These are phyloP conservation scores for Trametes polyzona DNA, from an alignment of 1,284 basidiomycete species.

Conservation along the genomic window DNA sequence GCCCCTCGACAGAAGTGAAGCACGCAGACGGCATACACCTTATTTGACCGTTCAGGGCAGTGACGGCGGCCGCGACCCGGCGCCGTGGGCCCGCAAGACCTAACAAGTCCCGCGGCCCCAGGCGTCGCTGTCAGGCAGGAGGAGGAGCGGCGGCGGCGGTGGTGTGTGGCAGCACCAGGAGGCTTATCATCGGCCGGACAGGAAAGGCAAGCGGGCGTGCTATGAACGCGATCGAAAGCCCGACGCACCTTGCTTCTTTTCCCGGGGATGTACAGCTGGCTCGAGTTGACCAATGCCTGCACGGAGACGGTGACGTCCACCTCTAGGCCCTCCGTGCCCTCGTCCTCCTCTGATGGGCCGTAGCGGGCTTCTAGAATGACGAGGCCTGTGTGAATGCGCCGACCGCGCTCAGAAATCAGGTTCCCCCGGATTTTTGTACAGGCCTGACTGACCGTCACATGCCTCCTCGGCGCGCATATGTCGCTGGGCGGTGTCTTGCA, in stretches of 20 bases:
- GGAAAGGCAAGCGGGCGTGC: constrained; percentile 8
- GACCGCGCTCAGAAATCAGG: constrained; percentile 8
- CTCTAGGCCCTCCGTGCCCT: constrained; percentile 53
- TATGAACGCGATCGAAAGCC: constrained; percentile 1
- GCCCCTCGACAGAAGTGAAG: constrained; percentile 10
- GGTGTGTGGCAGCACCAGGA: too few species aligned
- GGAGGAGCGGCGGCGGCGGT: constrained; percentile 9
- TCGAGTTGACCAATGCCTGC: constrained; percentile 81
- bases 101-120: constrained; percentile 15
- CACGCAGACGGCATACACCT: constrained; percentile 10
- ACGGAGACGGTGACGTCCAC: constrained; percentile 82
- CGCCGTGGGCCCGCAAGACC: constrained; percentile 1
- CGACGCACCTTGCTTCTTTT: constrained; percentile 64
- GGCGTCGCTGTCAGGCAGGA: constrained; percentile 12
- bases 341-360: constrained; percentile 57
- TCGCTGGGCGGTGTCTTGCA: constrained; percentile 49
- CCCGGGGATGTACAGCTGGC: constrained; percentile 80
- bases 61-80: constrained; percentile 18
- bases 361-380: constrained; percentile 77
- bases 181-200: constrained; percentile 21
- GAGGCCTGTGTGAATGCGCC: constrained; percentile 53
- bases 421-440: constrained; percentile 7
- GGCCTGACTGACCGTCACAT: constrained; percentile 33
- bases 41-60: constrained; percentile 16
- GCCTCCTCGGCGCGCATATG: constrained; percentile 46